phyloP scores from a whole-genome alignment of 768 basidiomycete genomes.

The Holtermannia corniformis region DNA sequence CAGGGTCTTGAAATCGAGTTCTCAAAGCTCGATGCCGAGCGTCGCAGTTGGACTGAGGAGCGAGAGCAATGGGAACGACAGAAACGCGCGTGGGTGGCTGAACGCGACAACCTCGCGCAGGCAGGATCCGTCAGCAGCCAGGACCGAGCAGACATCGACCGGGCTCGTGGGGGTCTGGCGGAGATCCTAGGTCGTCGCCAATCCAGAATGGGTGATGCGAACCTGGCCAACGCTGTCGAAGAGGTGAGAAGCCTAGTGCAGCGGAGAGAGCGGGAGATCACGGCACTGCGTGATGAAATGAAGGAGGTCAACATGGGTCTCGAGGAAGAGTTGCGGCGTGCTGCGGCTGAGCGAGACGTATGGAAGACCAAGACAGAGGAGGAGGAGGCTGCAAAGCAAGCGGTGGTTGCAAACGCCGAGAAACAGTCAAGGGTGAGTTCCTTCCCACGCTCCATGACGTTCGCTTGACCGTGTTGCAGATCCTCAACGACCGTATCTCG shows the following conservation, averaged over 20 bases:
- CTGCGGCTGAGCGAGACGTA: slow-evolving; percentile 30
- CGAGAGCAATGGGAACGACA: slow-evolving; percentile 1
- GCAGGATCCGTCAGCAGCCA: slow-evolving; percentile 13
- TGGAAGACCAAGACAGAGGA: slow-evolving; percentile 27
- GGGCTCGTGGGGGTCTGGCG: slow-evolving; percentile 15
- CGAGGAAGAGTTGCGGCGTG: slow-evolving; percentile 35
- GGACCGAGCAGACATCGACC: slow-evolving; percentile 21
- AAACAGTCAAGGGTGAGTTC: slow-evolving; percentile 17
- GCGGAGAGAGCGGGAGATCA: slow-evolving; percentile 30
- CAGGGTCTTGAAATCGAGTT: slow-evolving; percentile 27
- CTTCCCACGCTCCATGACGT: neutral
- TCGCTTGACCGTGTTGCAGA: slow-evolving; percentile 6
- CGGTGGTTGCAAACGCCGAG: slow-evolving; percentile 12
- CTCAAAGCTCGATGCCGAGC: slow-evolving; percentile 13
- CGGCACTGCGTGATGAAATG: slow-evolving; percentile 33
- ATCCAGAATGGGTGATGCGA: slow-evolving; percentile 12
- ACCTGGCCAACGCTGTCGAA: slow-evolving; percentile 22
- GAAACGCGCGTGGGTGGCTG: slow-evolving; percentile 8
- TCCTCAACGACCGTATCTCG: slow-evolving; percentile 23
- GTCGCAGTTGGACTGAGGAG: neutral
- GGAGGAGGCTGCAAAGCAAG: slow-evolving; percentile 7
- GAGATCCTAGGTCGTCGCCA: slow-evolving; percentile 14
- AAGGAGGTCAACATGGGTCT: slow-evolving; percentile 38
- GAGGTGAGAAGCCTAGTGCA: slow-evolving; percentile 22
- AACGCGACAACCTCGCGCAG: slow-evolving; percentile 9